Evolutionary conservation across 768 basidiomycete genomes (phyloP), one percentile per base, ranked within the genome.

Genomic region (Trametes sanguinea): DNA sequence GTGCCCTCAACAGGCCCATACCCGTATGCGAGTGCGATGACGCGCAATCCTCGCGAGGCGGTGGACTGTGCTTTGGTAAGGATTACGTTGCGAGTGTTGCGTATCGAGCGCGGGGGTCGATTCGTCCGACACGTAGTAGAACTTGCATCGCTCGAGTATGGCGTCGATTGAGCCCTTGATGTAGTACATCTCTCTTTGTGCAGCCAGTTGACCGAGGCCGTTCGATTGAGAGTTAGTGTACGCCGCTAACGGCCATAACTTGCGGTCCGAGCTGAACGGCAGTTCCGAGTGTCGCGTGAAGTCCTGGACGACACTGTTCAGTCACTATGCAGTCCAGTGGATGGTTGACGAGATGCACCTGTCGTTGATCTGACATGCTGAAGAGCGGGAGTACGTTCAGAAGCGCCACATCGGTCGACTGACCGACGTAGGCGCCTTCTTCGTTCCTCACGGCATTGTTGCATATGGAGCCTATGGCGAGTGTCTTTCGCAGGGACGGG

Each of bases 21-120:
- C 0, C 94, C 93, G 66, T 89, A 96, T 0, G 94, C 96, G 87
- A 98, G 90, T 4, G 92, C 94, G 43, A 98, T 85, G 40, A 97
- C 88, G 10, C 96, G 85, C 27, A 97, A 79, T 2, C 94, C 94
- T 35, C 87, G 82, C 3, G 85, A 77, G 0, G 94, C 90, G 3
- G 90, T 83, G 33, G 81, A 76, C 63, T 85, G 83, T 2, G 95
- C 94, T 60, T 89, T 88, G 27, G 80, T 75, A 22, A 85, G 73
- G 68, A 98, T 89, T 55, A 87, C 82, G 61, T 77, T 82, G 35
- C 86, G 82, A 9, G 87, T 90, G 56, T 81, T 81, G n/a, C 9
- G 80, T 70, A 70, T 96, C 94, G 39, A 98, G 81, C 0, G 78
- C 77, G 0, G 94, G 94, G 0, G 93, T 92, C 5, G 94, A 93